Evolutionary conservation across 2,329 filamentous ascomycete genomes (phyloP), one percentile per base, ranked within the genome.

Genomic region (Neopestalotiopsis clavispora): DNA sequence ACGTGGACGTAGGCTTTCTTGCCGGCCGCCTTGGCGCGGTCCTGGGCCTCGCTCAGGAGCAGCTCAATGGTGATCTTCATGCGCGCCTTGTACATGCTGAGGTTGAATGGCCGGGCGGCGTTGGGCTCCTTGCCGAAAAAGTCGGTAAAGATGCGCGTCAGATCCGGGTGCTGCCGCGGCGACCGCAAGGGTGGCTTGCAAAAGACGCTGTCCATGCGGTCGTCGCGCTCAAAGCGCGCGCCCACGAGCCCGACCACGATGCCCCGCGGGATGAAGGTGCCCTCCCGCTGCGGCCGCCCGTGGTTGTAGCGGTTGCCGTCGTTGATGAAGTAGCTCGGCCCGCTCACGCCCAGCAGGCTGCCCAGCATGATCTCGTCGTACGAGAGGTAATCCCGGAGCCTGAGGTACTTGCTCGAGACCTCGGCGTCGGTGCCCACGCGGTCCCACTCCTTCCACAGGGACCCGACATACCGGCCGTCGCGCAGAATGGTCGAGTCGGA

Each of bases 341-440:
- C 72, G 67, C 77, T 78, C 14, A 78, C 75, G 2, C 74, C 78
- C 0, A 79, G 30, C 9, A 80, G 69, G 40, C 75, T 76, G 7
- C 76, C 70, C 6, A 79, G 71, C 77, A 80, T 77, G 5, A 80
- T 79, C 69, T 79, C 78, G 62, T 80, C 78, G 60, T 80, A 80
- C 65, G 75, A 78, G 6, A 80, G 70, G 66, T 77, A 77, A 0
- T 78, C 74, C 2, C 45, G 3, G 1, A 79, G 71, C 10, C 32
- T 62, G 4, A 77, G 52, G 30, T 69, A 23, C 1, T 14, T n/a
- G 42, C 76, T 73, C 4, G 34, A 23, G 6, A 9, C 10, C 59
- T 75, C 72, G 17, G 69, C 68, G 3, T 73, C 72, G 1, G 70
- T 75, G 30, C 77, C 77, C 10, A 79, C 72, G 4, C 69, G 65